phyloP scores from a whole-genome alignment of 2,329 filamentous ascomycete species.

The Helotiales sp. region DNA sequence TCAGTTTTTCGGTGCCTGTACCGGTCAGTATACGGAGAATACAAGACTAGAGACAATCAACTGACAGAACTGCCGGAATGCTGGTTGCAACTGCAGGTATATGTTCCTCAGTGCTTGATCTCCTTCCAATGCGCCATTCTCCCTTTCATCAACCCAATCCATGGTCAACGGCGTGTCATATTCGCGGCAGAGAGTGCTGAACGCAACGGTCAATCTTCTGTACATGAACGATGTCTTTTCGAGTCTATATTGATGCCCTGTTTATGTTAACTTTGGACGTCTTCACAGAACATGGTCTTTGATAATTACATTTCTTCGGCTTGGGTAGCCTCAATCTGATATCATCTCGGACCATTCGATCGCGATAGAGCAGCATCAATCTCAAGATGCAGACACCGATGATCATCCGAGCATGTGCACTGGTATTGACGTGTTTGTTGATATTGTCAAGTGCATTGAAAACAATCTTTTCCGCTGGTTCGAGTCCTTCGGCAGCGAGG shows the following conservation, averaged over 20 bases:
- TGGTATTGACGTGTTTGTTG: conserved; percentile 6
- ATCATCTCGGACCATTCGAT: conserved; percentile 18
- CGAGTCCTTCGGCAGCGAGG: conserved; percentile 18
- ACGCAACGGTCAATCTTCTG: conserved; percentile 18
- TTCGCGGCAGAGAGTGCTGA: conserved; percentile 19
- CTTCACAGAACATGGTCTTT: too few species aligned
- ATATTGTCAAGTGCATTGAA: conserved; percentile 21
- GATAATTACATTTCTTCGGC: conserved; percentile 5
- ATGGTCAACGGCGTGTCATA: conserved; percentile 19
- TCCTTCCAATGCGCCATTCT: not conserved
- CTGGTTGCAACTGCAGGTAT: conserved; percentile 10
- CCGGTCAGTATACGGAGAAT: not conserved
- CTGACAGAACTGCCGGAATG: conserved; percentile 18
- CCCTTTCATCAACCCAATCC: conserved; percentile 11
- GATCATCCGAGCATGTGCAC: conserved; percentile 21
- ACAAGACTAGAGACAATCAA: not conserved
- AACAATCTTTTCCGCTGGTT: conserved; percentile 14
- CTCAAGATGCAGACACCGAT: conserved; percentile 21
- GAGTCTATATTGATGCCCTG: conserved; percentile 17
- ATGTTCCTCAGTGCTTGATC: not conserved
- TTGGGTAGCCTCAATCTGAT: conserved; percentile 19
- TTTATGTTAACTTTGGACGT: not conserved
- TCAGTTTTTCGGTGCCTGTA: conserved; percentile 12
- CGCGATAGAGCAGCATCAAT: conserved; percentile 21
- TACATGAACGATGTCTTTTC: conserved; percentile 23